These are phyloP conservation scores for Coniella vitis DNA, from an alignment of 2,329 filamentous ascomycete genomes.

Conservation along the genomic window DNA sequence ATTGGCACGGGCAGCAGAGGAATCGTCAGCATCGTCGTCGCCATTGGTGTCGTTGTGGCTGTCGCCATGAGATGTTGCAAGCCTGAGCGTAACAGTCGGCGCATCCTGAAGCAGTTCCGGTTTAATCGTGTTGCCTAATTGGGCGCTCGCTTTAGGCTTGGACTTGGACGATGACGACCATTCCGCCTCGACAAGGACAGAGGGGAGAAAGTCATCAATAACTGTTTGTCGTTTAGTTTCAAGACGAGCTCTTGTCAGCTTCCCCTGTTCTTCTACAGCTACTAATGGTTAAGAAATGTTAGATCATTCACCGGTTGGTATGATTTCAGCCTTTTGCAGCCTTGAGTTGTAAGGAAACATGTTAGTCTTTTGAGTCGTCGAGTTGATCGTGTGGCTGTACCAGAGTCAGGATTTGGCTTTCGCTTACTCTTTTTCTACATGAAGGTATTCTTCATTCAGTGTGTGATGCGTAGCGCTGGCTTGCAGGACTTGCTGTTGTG, in stretches of 20 bases:
- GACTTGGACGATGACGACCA: conserved; percentile 24
- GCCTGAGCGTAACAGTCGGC: conserved; percentile 25
- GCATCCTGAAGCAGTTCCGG: conserved; percentile 27
- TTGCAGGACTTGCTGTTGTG: too few species aligned
- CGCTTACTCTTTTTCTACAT: not conserved
- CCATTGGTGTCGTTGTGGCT: too few species aligned
- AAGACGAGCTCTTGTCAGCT: not conserved
- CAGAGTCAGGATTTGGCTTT: too few species aligned
- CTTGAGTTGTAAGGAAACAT: conserved; percentile 3
- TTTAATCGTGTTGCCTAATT: conserved; percentile 45
- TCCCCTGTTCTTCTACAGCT: too few species aligned
- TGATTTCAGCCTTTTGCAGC: conserved; percentile 21
- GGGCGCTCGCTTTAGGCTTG: conserved; percentile 30
- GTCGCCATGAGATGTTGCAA: too few species aligned
- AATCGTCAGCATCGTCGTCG: too few species aligned
- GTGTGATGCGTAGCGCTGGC: too few species aligned
- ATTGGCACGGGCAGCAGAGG: conserved; percentile 8
- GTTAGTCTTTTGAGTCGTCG: too few species aligned
- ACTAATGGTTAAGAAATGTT: too few species aligned
- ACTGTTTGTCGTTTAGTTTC: conserved; percentile 30
- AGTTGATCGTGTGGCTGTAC: too few species aligned
- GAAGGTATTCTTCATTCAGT: too few species aligned
- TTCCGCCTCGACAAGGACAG: conserved; percentile 43
- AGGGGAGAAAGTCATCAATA: conserved; percentile 52
- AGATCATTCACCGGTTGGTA: conserved; percentile 20